Base-by-base conservation (phyloP, 768 basidiomycete genomes). In the Auriscalpium vulgare region DNA sequence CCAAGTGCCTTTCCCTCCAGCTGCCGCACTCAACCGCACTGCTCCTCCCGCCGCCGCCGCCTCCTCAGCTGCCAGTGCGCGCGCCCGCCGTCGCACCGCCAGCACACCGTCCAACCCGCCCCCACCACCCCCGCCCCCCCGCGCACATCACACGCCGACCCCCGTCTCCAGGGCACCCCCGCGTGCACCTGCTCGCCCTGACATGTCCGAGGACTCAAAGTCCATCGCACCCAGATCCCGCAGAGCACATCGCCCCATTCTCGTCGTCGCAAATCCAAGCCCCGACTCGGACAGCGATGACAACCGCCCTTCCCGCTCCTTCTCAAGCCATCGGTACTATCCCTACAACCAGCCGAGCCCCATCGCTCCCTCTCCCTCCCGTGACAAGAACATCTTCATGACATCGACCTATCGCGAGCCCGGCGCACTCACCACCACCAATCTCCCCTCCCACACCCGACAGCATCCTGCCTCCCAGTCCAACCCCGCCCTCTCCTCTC, bases 141-240 rank as follows among this genome's bases (percentile, higher is more conserved):
- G n/a, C 55, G 53, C 35, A 14, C 56, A 35, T 50, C 45, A 5
- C 10, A 45, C 37, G 43, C n/a, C 46, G 13, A 23, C 29, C 36
- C 55, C 37, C 58, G 49, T 50, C 37, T 44, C 37, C 38, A 36
- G 11, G 16, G 16, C 35, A 11, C 53, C 40, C 14, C 46, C 11
- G 48, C 47, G 10, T 46, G 34, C 44, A 10, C 35, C n/a, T 38
- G 21, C 40, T 34, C 44, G 21, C n/a, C 19, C 37, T 53, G 54
- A 66, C 65, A 86, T 86, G 85, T 81, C 84, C 57, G 86, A 87
- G 72, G 81, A 82, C 67, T 65, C 75, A 55, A 72, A 77, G 68
- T 73, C 73, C 45, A 65, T 59, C 62, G 62, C 64, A 29, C 63
- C 67, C 50, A 70, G 53, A 53, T 61, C 56, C 52, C 74, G 72